These are phyloP conservation scores for Ammopiptanthus mongolicus DNA, from an alignment of 306 rosid genomes.

Conservation along the genomic window DNA sequence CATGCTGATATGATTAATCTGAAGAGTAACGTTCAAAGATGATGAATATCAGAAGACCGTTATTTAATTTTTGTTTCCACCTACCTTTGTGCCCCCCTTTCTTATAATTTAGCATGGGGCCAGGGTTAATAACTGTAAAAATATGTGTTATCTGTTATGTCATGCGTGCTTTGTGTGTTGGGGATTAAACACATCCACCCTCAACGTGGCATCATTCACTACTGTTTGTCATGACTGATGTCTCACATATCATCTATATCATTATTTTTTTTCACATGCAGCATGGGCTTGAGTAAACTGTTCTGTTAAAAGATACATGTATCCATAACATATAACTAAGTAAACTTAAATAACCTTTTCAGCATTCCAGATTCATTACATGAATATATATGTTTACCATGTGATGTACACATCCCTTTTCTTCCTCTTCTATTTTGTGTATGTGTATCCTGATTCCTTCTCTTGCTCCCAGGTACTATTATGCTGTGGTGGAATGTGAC, in stretches of 20 bases:
- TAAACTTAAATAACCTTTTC: background rate
- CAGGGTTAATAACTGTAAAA: background rate
- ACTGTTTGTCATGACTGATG: background rate
- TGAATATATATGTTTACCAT: constrained; percentile 5
- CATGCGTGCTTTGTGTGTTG: background rate
- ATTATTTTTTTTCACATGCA: background rate
- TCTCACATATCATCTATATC: background rate
- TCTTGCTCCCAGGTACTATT: constrained; percentile 62
- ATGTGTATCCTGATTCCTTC: background rate
- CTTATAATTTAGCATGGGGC: background rate
- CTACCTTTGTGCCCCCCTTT: background rate
- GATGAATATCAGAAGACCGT: background rate
- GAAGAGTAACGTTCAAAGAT: background rate
- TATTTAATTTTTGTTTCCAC: background rate
- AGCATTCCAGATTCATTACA: background rate
- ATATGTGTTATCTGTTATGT: background rate
- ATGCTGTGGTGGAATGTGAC: constrained; percentile 85
- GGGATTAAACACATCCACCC: background rate
- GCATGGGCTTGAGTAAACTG: background rate
- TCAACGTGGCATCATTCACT: background rate
- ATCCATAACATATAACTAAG: background rate
- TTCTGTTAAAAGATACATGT: background rate
- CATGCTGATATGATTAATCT: background rate
- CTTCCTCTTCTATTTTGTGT: background rate
- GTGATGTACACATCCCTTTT: background rate